These are phyloP conservation scores for Cerioporus squamosus DNA, from an alignment of 1,284 basidiomycete species.

Conservation along the genomic window DNA sequence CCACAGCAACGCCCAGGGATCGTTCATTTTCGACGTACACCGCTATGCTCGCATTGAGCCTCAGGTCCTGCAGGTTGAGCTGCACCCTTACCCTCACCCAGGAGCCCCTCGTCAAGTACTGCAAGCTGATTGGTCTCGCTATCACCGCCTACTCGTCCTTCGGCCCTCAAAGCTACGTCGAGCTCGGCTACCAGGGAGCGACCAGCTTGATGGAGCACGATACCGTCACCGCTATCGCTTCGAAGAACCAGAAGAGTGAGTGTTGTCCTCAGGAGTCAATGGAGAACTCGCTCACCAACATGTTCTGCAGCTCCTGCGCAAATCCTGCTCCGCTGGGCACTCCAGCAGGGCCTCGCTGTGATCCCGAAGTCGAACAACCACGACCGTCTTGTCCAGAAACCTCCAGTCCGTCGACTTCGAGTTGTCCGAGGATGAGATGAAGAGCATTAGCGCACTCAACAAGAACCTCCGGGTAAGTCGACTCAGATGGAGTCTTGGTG, in stretches of 20 bases:
- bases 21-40: constrained; percentile 66
- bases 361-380: constrained; percentile 75
- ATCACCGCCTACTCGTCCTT: constrained; percentile 84
- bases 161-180: constrained; percentile 70
- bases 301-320: constrained; percentile 52
- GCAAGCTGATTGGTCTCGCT: constrained; percentile 64
- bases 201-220: constrained; percentile 59
- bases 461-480: constrained; percentile 58
- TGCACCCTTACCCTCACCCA: constrained; percentile 82
- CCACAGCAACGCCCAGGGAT: constrained; percentile 66
- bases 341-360: constrained; percentile 76
- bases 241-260: constrained; percentile 60
- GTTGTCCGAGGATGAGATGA: constrained; percentile 62
- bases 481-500: not conserved
- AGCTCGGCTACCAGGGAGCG: constrained; percentile 59
- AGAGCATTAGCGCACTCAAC: constrained; percentile 66
- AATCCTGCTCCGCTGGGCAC: constrained; percentile 79
- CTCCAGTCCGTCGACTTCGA: constrained; percentile 60
- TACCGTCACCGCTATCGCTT: constrained; percentile 50
- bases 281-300: not conserved
- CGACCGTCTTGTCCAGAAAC: constrained; percentile 63
- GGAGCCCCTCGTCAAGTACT: constrained; percentile 61
- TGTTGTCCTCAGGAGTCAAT: constrained; percentile 1
- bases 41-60: constrained; percentile 75
- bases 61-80: constrained; percentile 76